These are phyloP conservation scores for Candida pseudoglaebosa DNA, from an alignment of 805 yeast species.

Conservation along the genomic window DNA sequence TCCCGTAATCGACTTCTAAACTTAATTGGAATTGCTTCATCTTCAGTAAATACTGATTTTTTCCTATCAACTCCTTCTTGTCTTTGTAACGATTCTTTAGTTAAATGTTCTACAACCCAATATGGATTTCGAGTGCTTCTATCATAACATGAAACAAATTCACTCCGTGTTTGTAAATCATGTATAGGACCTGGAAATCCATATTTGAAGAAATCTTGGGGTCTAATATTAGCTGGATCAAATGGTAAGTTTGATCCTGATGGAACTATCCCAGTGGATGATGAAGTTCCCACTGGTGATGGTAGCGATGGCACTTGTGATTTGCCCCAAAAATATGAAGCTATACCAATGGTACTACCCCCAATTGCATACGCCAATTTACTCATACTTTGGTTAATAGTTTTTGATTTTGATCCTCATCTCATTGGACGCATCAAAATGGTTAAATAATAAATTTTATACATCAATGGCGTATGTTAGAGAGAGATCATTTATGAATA, in stretches of 20 bases:
- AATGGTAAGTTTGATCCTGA: constrained; percentile 12
- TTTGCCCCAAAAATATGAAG: constrained; percentile 38
- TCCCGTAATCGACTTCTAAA: constrained; percentile 79
- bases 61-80: constrained; percentile 65
- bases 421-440: not conserved
- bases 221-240: constrained; percentile 48
- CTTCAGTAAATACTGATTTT: constrained; percentile 82
- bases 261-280: constrained; percentile 5
- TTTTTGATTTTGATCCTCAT: too few species aligned
- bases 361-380: constrained; percentile 30
- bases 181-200: constrained; percentile 96
- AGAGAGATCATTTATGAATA: too few species aligned
- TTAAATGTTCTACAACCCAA: constrained; percentile 87
- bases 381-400: constrained; percentile 16
- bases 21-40: constrained; percentile 68
- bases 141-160: constrained; percentile 83
- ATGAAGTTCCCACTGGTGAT: not conserved
- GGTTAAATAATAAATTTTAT: too few species aligned
- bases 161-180: constrained; percentile 69
- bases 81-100: constrained; percentile 57
- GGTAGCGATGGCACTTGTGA: too few species aligned
- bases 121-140: constrained; percentile 81
- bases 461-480: too few species aligned
- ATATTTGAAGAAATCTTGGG: constrained; percentile 78
- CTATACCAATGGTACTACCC: constrained; percentile 34